These are phyloP conservation scores for Neonectria faginata DNA, from an alignment of 2,329 filamentous ascomycete genomes.

Conservation along the genomic window DNA sequence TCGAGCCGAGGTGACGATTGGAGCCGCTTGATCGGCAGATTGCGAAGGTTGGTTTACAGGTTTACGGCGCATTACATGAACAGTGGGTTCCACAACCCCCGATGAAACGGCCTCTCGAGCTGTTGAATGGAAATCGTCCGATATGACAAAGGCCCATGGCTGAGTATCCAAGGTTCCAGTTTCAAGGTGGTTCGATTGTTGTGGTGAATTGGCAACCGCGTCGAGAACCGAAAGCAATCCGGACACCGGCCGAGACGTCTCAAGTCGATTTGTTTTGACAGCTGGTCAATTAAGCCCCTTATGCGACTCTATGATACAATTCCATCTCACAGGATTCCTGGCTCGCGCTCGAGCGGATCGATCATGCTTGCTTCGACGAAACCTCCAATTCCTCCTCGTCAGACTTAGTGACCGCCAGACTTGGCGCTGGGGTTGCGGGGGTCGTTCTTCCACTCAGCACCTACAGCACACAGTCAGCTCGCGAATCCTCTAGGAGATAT, in stretches of 20 bases:
- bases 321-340: slow-evolving; percentile 45
- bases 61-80: not conserved
- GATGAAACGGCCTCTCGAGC: not conserved
- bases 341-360: slow-evolving; percentile 44
- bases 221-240: slow-evolving; percentile 9
- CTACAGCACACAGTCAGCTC: slow-evolving; percentile 61
- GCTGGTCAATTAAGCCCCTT: slow-evolving; percentile 51
- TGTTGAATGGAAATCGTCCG: not conserved
- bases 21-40: not conserved
- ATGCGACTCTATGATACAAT: slow-evolving; percentile 59
- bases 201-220: slow-evolving; percentile 11
- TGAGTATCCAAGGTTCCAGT: slow-evolving; percentile 1
- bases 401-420: slow-evolving; percentile 59
- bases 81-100: not conserved
- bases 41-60: not conserved
- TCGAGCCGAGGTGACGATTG: not conserved
- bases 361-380: slow-evolving; percentile 44
- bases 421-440: slow-evolving; percentile 82
- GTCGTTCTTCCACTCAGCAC: slow-evolving; percentile 97
- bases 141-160: not conserved
- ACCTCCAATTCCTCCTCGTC: slow-evolving; percentile 37
- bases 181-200: slow-evolving; percentile 12
- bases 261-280: slow-evolving; percentile 39
- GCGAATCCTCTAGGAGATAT: not conserved
- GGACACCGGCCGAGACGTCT: slow-evolving; percentile 15